phyloP scores from a whole-genome alignment of 139 green algal species.

The Coccomyxa sp. region DNA sequence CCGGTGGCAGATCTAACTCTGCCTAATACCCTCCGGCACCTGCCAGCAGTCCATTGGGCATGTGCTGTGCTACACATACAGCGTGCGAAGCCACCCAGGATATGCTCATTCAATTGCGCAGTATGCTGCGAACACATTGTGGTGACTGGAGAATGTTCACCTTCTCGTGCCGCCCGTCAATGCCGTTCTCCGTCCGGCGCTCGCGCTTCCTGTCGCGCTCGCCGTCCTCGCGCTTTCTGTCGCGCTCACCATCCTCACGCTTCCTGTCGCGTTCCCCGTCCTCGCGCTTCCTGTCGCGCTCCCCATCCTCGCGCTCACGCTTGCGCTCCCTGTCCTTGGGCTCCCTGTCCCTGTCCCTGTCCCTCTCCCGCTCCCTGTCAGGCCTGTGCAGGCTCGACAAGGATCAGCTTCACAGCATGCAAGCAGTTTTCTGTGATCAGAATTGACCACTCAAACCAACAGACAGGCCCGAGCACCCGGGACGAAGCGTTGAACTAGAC shows the following conservation, averaged over 20 bases:
- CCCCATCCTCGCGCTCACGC: background rate
- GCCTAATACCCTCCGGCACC: background rate
- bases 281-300: background rate
- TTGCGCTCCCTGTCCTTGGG: background rate
- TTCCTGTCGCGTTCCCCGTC: background rate
- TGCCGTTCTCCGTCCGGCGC: background rate
- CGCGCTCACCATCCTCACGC: background rate
- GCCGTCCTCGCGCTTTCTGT: background rate
- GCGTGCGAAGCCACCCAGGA: background rate
- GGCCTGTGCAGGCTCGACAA: background rate
- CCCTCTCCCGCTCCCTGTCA: constrained; percentile 15
- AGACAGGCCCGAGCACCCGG: background rate
- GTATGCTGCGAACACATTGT: background rate
- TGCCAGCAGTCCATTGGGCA: background rate
- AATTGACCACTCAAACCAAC: background rate
- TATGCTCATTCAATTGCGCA: background rate
- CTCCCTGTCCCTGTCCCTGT: constrained; percentile 4
- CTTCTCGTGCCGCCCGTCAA: background rate
- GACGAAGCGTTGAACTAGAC: background rate
- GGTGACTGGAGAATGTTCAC: background rate
- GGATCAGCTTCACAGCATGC: background rate
- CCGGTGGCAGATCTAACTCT: background rate
- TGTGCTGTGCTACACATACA: background rate
- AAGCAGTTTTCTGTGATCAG: background rate
- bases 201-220: constrained; percentile 4